phyloP scores from a whole-genome alignment of 2,329 filamentous ascomycete species.

The Nigrograna mackinnonii region DNA sequence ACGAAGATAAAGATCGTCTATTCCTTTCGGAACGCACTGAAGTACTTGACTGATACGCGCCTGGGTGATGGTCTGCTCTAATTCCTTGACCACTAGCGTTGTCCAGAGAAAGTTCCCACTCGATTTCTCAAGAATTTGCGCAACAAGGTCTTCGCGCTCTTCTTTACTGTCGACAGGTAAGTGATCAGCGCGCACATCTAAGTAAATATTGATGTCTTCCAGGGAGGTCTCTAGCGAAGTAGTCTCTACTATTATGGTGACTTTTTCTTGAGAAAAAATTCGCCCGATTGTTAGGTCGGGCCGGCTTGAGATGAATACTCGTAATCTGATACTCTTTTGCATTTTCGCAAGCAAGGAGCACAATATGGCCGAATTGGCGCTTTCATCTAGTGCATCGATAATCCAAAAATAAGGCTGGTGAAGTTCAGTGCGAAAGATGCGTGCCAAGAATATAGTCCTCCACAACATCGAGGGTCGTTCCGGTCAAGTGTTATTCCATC shows the following conservation, averaged over 20 bases:
- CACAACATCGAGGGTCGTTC: conserved; percentile 1
- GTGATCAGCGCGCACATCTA: conserved; percentile 3
- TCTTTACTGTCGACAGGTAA: conserved; percentile 2
- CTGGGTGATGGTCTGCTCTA: conserved; percentile 1
- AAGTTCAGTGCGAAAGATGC: conserved; percentile 1
- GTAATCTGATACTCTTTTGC: neutral
- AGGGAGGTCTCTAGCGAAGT: conserved; percentile 2
- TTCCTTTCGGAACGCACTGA: conserved; percentile 5
- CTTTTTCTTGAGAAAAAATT: neutral
- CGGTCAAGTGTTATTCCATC: neutral
- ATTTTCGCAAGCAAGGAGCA: neutral
- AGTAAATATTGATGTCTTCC: conserved; percentile 5
- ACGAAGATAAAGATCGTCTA: conserved; percentile 3
- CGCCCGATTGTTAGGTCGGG: neutral
- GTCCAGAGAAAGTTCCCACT: conserved; percentile 7
- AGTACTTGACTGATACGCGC: conserved; percentile 1
- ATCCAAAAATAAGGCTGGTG: conserved; percentile 5
- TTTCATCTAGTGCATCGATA: conserved; percentile 8
- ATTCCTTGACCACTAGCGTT: conserved; percentile 1
- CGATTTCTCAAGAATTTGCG: conserved; percentile 4
- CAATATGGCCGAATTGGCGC: neutral
- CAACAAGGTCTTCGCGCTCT: neutral
- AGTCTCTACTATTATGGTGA: neutral
- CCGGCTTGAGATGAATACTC: conserved; percentile 6
- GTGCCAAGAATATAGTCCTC: conserved; percentile 3